Evolutionary conservation across 2,329 filamentous ascomycete genomes (phyloP), one percentile per base, ranked within the genome.

Genomic region (Botryotinia globosa): DNA sequence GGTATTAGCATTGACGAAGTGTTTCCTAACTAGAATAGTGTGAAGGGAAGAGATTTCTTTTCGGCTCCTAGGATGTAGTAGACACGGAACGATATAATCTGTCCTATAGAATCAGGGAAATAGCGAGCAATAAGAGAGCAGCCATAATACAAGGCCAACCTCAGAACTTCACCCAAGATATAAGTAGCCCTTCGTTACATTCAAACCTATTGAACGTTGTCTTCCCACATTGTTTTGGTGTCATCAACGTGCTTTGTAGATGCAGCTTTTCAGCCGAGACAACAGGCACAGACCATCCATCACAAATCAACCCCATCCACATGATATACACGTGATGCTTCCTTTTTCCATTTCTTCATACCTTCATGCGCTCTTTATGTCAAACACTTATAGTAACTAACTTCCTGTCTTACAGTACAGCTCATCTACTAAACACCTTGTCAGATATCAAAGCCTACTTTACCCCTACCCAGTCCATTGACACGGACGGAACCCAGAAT

Each of bases 31-130:
- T n/a, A n/a, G 37, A 62, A 32, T 22, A 32, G 8, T 42, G 25
- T 63, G 6, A 63, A 62, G 42, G 44, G 45, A 22, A 72, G 62
- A n/a, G 4, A 66, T 16, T 16, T 71, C 20, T 71, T 71, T n/a
- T 61, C 61, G 22, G 16, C 37, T 12, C 61, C 69, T n/a, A 22
- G 39, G 45, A 56, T 20, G 22, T 22, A 32, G 25, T 25, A 16
- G 34, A 58, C 10, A 12, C 4, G 48, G 48, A 58, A 42, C 25
- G 12, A 39, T 12, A n/a, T 22, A 32, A 34, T 39, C 3, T 32
- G 18, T 45, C 10, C 14, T 1, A n/a, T 20, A 8, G 6, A 20
- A 18, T 29, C 14, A 20, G 4, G 37, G 1, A 10, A 29, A 16
- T 10, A 16, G 16, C 14, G n/a, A 42, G 25, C 22, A n/a, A n/a